Evolutionary conservation across 176 grass and related monocot species (phyloP), one percentile per base, ranked within the genome.

Genomic region (Avena sativa): DNA sequence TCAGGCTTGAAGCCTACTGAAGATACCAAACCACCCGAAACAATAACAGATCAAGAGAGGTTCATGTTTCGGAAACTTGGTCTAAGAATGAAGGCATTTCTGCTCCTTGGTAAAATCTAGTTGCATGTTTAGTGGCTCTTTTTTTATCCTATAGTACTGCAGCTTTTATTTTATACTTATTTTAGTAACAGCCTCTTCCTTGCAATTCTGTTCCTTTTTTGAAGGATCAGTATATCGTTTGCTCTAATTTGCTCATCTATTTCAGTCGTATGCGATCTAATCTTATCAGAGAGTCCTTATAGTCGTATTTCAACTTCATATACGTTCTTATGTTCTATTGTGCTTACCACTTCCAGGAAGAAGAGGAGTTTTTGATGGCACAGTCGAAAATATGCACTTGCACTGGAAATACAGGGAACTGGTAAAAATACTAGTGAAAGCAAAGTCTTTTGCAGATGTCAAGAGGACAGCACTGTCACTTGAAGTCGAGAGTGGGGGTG

Each of bases 341-440:
- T 25, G 71, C 30, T 6, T 8, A 53, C 50, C 71, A 14, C 25
- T 88, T 89, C 70, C 87, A 96, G 96, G 93, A 23, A 98, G 94
- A 81, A 93, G 96, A 87, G 93, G 96, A 79, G 93, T 98, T 83
- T 98, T 98, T 90, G 93, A 95, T 25, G 96, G 93, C 66, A 95
- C 94, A 15, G 89, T 98, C 26, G 96, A 98, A 81, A 98, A 96
- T 64, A 98, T 98, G 93, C 96, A 98, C 88, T 90, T 98, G 90
- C 96, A 98, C 82, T 98, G 96, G 96, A 98, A 98, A 32, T 95
- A 98, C 84, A 93, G 96, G 83, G 96, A 98, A 83, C 48, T 96
- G 17, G 93, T 98, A 28, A 98, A 98, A 79, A 87, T 98, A 67
- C 69, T 94, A 74, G 84, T 96, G 51, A 98, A 96, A 83, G 74